phyloP scores from a whole-genome alignment of 345 rosid genomes.

The Euclidium syriacum region DNA sequence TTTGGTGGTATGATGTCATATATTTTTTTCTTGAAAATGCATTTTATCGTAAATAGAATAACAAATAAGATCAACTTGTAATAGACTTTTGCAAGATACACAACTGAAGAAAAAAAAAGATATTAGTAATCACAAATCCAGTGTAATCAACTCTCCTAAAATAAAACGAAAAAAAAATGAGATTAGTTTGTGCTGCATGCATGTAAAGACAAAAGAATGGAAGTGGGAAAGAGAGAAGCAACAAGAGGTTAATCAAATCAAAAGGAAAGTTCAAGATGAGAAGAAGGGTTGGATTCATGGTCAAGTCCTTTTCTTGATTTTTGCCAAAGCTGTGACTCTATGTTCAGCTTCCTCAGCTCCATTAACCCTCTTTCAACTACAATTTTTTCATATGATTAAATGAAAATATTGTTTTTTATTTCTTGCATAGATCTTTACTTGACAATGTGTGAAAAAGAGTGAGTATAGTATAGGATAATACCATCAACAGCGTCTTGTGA shows the following conservation, averaged over 20 bases:
- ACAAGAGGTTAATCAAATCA: slow-evolving; percentile 7
- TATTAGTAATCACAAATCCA: neutral
- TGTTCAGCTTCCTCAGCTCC: slow-evolving; percentile 74
- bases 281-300: slow-evolving; percentile 31
- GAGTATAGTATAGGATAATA: slow-evolving; percentile 21
- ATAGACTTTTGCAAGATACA: neutral
- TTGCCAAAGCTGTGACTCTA: slow-evolving; percentile 78
- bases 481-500: slow-evolving; percentile 90
- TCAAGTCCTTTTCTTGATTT: slow-evolving; percentile 49
- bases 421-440: neutral
- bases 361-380: slow-evolving; percentile 75
- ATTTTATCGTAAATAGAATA: neutral
- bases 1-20: no score
- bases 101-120: no score
- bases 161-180: neutral
- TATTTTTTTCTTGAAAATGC: no score
- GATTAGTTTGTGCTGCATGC: neutral
- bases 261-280: slow-evolving; percentile 36
- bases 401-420: neutral
- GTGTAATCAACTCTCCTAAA: slow-evolving; percentile 6
- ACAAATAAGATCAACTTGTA: neutral
- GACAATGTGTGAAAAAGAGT: slow-evolving; percentile 1
- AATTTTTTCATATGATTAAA: neutral
- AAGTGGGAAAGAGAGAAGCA: neutral
- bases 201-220: no score